These are phyloP conservation scores for Myriosclerotinia curreyana DNA, from an alignment of 2,329 filamentous ascomycete genomes.

Conservation along the genomic window DNA sequence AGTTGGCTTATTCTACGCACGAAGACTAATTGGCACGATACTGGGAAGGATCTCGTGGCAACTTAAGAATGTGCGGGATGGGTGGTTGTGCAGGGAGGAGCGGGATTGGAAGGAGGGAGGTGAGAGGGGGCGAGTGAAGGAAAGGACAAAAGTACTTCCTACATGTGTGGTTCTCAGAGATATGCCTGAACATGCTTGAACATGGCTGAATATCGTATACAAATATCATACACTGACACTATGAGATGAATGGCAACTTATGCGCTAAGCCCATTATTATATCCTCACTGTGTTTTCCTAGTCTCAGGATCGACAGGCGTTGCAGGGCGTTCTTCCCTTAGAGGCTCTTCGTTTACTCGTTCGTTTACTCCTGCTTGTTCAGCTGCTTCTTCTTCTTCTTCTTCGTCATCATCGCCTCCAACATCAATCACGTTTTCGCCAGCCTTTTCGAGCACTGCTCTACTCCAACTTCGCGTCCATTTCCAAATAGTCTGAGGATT, in stretches of 20 bases:
- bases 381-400: slow-evolving; percentile 37
- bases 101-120: slow-evolving; percentile 38
- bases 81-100: slow-evolving; percentile 62
- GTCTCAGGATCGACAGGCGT: slow-evolving; percentile 21
- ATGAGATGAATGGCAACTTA: not conserved
- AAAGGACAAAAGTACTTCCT: not conserved
- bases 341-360: not conserved
- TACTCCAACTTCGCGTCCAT: slow-evolving; percentile 70
- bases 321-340: not conserved
- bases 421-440: slow-evolving; percentile 82
- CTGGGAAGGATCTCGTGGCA: slow-evolving; percentile 73
- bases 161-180: not conserved
- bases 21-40: slow-evolving; percentile 95
- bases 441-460: slow-evolving; percentile 68
- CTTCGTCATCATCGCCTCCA: slow-evolving; percentile 56
- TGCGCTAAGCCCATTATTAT: not conserved
- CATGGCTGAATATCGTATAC: not conserved
- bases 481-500: slow-evolving; percentile 69
- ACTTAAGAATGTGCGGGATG: slow-evolving; percentile 86
- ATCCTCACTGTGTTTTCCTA: slow-evolving; percentile 26
- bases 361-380: slow-evolving; percentile 10
- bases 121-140: not conserved
- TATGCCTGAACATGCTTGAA: not conserved
- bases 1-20: slow-evolving; percentile 67
- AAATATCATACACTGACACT: not conserved